phyloP scores from a whole-genome alignment of 768 basidiomycete genomes.

The Rhodocollybia butyracea region DNA sequence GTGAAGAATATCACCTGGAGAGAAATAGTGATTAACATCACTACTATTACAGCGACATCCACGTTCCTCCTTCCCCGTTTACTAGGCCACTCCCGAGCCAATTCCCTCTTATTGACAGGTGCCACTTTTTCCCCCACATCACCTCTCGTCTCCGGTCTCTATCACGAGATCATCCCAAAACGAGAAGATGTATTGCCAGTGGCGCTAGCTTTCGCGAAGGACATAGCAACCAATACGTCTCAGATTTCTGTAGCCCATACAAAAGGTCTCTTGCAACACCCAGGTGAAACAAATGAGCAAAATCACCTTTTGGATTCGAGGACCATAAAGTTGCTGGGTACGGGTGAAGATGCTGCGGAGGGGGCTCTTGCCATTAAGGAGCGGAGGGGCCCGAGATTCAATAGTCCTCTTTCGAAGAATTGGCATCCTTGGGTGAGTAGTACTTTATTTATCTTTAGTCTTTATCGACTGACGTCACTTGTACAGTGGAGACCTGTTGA shows the following conservation, averaged over 20 bases:
- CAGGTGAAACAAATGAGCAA: conserved; percentile 47
- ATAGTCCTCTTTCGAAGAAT: conserved; percentile 39
- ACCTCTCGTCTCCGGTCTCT: conserved; percentile 39
- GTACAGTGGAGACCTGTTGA: too few species aligned
- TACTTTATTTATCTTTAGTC: background rate
- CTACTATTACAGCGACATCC: conserved; percentile 27
- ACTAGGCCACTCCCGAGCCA: conserved; percentile 48
- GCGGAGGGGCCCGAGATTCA: conserved; percentile 40
- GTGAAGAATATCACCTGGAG: conserved; percentile 5
- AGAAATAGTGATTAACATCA: background rate
- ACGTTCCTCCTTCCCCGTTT: conserved; percentile 53
- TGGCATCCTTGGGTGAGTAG: conserved; percentile 58
- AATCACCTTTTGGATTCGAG: conserved; percentile 53
- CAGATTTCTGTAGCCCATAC: conserved; percentile 48
- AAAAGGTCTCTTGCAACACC: conserved; percentile 50
- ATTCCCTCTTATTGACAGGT: conserved; percentile 48
- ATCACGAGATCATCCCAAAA: conserved; percentile 43
- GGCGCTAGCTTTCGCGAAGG: conserved; percentile 48
- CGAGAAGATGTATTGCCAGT: conserved; percentile 52
- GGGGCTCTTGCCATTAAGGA: conserved; percentile 48
- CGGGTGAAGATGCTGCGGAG: conserved; percentile 40
- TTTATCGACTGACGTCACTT: background rate
- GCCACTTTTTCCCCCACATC: conserved; percentile 41
- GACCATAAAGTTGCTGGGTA: conserved; percentile 37
- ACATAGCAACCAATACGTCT: conserved; percentile 49